A percentile compares a stretch with the other conserved stretches of the same genome.
Evolutionary conservation across 148 eudicot genomes (phyloP).

Genomic region (Fallopia convolvulus): DNA sequence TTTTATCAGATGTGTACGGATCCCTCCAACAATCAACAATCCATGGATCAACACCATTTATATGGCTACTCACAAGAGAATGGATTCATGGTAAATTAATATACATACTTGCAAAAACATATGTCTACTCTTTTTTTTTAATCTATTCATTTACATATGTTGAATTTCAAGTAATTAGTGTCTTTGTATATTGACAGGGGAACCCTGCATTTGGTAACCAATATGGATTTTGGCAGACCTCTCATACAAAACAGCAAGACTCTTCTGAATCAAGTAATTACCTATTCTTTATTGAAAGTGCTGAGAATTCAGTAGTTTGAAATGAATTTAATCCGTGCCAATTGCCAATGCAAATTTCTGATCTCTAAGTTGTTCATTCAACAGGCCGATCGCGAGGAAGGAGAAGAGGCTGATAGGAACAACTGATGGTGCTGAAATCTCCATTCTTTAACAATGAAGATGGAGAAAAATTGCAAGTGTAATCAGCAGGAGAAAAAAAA

Average conservation of each 20-base stretch:
- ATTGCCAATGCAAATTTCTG: not conserved
- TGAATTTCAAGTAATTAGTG: not conserved
- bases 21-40: conserved; percentile 22
- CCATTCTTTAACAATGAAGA: not conserved
- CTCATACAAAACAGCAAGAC: conserved; percentile 15
- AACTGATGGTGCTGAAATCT: not conserved
- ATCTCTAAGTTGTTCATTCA: not conserved
- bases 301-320: not conserved
- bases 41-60: conserved; percentile 26
- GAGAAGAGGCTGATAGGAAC: conserved; percentile 10
- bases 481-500: not conserved
- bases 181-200: conserved; percentile 16
- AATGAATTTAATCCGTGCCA: not conserved
- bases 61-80: conserved; percentile 35
- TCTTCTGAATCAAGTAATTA: conserved; percentile 22
- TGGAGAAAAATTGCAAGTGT: not conserved
- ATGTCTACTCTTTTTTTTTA: not conserved
- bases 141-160: not conserved
- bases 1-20: conserved; percentile 30
- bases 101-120: not conserved
- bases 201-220: conserved; percentile 23
- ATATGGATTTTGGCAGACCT: conserved; percentile 26
- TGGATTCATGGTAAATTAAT: conserved; percentile 14
- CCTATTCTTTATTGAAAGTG: not conserved
- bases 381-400: conserved; percentile 27